Percentiles rank a stretch among this genome's conserved stretches.
These are phyloP conservation scores for Funneliformis geosporum DNA, from an alignment of 192 early-diverging fungal species.

Conservation along the genomic window DNA sequence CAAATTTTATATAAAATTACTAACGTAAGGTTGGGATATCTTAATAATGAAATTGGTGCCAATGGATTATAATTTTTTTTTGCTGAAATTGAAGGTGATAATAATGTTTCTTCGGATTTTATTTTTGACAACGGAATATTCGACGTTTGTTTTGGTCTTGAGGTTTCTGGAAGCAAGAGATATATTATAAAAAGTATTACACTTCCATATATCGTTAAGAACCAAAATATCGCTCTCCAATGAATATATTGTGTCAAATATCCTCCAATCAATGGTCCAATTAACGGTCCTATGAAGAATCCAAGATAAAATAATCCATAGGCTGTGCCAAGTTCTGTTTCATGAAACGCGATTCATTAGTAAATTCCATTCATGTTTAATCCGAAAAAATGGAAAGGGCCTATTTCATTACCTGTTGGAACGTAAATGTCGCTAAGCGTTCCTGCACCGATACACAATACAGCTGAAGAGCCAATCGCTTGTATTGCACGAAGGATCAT, in stretches of 20 bases:
- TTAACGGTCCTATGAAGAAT: conserved; percentile 39
- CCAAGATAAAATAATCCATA: conserved; percentile 44
- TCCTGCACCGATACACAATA: conserved; percentile 40
- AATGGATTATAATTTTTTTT: background rate
- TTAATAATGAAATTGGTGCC: background rate
- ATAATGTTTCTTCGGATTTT: background rate
- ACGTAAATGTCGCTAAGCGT: conserved; percentile 41
- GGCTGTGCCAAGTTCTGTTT: conserved; percentile 38
- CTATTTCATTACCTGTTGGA: background rate
- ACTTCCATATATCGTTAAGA: conserved; percentile 1
- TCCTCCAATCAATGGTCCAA: conserved; percentile 44
- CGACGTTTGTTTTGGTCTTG: background rate
- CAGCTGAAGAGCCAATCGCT: conserved; percentile 40
- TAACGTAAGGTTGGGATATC: background rate
- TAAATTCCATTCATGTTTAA: background rate
- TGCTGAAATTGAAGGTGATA: background rate
- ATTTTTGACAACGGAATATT: background rate
- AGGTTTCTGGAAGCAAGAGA: background rate
- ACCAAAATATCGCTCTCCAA: conserved; percentile 12
- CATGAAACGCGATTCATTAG: background rate
- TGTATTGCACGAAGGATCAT: conserved; percentile 43
- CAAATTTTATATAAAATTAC: background rate
- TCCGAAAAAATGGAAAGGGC: background rate
- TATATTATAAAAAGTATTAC: background rate
- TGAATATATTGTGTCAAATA: conserved; percentile 25